phyloP scores from a whole-genome alignment of 768 basidiomycete species.

The Pleurotus eryngii region DNA sequence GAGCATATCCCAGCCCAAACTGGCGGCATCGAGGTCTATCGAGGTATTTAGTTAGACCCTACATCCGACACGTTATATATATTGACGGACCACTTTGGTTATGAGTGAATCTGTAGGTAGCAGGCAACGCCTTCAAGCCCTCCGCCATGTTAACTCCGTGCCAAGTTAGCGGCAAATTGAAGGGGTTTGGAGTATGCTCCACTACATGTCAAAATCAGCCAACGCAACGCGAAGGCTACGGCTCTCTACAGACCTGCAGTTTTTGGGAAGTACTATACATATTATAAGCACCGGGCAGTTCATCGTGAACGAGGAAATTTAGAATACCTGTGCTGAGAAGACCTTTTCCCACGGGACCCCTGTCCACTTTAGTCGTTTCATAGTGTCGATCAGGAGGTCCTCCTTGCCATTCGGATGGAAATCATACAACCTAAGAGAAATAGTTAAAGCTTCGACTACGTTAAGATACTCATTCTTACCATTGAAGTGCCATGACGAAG shows the following conservation, averaged over 20 bases:
- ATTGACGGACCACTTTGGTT: constrained; percentile 44
- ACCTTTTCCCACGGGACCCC: constrained; percentile 57
- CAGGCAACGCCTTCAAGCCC: constrained; percentile 51
- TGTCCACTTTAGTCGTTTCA: constrained; percentile 47
- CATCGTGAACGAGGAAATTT: background rate
- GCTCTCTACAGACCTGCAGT: constrained; percentile 23
- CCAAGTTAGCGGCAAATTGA: constrained; percentile 45
- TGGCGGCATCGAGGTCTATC: constrained; percentile 46
- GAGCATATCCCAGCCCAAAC: constrained; percentile 50
- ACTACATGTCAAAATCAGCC: constrained; percentile 13
- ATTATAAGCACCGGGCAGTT: background rate
- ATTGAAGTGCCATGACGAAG: constrained; percentile 53
- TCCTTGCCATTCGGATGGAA: constrained; percentile 47
- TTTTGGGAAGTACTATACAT: constrained; percentile 42
- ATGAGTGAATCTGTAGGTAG: constrained; percentile 52
- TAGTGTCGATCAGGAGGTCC: constrained; percentile 48
- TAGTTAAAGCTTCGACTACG: background rate
- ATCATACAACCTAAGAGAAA: constrained; percentile 45
- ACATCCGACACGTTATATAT: background rate
- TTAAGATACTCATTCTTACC: constrained; percentile 28
- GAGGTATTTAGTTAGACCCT: background rate
- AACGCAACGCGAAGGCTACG: no score
- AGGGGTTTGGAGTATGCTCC: constrained; percentile 39
- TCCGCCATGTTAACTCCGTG: constrained; percentile 60
- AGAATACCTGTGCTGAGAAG: constrained; percentile 37